Percentiles rank a stretch among this genome's conserved stretches.
phyloP scores from a whole-genome alignment of 2,329 filamentous ascomycete species.

The Trichoderma aggressivum region DNA sequence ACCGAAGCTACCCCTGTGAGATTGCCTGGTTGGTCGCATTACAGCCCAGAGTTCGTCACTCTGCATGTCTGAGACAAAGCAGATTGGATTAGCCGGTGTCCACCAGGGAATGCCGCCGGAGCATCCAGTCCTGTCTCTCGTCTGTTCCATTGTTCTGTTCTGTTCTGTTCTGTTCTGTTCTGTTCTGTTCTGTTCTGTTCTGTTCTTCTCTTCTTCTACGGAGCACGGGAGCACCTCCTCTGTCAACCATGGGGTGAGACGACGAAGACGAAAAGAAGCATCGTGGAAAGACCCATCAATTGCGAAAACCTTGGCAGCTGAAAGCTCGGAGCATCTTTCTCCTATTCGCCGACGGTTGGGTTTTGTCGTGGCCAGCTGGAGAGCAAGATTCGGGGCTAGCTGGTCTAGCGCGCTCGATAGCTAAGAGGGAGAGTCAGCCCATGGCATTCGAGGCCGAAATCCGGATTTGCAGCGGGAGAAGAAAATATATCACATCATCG shows the following conservation, averaged over 20 bases:
- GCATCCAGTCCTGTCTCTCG: background rate
- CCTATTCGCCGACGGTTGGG: conserved; percentile 7
- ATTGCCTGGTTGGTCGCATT: conserved; percentile 9
- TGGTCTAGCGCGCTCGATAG: conserved; percentile 8
- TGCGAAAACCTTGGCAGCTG: background rate
- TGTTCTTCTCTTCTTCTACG: background rate
- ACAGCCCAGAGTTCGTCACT: conserved; percentile 12
- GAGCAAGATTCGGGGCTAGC: conserved; percentile 10
- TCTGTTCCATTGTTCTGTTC: background rate
- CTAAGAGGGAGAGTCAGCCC: conserved; percentile 6
- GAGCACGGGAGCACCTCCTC: background rate
- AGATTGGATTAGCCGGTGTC: background rate
- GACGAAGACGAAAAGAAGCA: background rate
- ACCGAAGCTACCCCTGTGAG: conserved; percentile 18
- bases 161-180: background rate
- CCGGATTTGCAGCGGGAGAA: background rate
- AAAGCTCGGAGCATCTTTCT: background rate
- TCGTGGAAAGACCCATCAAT: background rate
- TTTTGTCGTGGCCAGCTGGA: conserved; percentile 5
- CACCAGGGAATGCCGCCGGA: conserved; percentile 1
- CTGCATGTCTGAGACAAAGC: conserved; percentile 13
- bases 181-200: background rate
- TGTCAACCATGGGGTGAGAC: background rate
- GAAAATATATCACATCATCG: background rate
- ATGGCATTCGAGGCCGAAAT: background rate